These are phyloP conservation scores for Cladosporium sphaerospermum DNA, from an alignment of 2,329 filamentous ascomycete genomes.

Conservation along the genomic window DNA sequence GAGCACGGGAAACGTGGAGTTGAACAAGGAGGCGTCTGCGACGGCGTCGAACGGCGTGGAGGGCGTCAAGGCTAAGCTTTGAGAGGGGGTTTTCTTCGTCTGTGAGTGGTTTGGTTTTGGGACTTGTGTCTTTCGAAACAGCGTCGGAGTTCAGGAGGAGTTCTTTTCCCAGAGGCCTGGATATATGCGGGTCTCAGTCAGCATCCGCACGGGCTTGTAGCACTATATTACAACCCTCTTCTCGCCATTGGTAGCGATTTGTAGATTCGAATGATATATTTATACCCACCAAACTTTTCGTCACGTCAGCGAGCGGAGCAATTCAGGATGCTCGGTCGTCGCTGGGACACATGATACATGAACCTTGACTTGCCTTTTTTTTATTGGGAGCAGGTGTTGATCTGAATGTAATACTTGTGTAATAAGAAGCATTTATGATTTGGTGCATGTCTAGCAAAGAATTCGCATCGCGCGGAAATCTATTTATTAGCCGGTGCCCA, in stretches of 20 bases:
- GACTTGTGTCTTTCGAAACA: background rate
- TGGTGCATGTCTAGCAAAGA: too few relatives aligned
- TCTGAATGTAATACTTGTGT: too few relatives aligned
- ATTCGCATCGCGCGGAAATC: too few relatives aligned
- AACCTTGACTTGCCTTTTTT: too few relatives aligned
- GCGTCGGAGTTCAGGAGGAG: constrained; percentile 7
- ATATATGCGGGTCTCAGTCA: background rate
- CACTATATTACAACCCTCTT: background rate
- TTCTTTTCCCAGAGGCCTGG: background rate
- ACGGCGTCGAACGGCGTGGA: constrained; percentile 23
- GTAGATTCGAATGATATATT: too few relatives aligned
- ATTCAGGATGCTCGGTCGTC: too few relatives aligned
- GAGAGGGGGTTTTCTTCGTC: background rate
- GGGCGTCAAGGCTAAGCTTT: constrained; percentile 18
- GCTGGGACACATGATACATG: too few relatives aligned
- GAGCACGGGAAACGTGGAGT: constrained; percentile 67
- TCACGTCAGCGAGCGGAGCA: too few relatives aligned
- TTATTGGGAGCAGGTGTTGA: too few relatives aligned
- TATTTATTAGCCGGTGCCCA: too few relatives aligned
- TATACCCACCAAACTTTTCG: background rate
- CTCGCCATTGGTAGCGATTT: background rate
- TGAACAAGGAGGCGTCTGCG: constrained; percentile 84
- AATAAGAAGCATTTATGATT: too few relatives aligned
- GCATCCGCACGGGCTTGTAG: background rate
- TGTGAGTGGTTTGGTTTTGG: background rate